These are phyloP conservation scores for Psilocybe mexicana DNA, from an alignment of 1,284 basidiomycete genomes.

Conservation along the genomic window DNA sequence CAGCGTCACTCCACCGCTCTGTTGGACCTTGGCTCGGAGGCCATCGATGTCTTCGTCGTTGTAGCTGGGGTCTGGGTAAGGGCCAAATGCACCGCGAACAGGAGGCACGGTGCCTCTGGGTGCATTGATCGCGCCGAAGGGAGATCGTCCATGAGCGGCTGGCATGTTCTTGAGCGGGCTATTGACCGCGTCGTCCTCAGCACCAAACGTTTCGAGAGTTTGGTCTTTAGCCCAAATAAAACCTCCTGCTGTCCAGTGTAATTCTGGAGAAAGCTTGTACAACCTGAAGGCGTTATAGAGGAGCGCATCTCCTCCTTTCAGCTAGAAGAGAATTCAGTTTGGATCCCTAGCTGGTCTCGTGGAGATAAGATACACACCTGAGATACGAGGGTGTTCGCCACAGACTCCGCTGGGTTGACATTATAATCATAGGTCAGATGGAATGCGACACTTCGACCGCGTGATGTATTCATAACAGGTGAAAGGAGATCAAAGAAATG, in stretches of 20 bases:
- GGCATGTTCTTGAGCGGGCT: conserved; percentile 20
- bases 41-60: conserved; percentile 47
- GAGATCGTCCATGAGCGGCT: conserved; percentile 21
- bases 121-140: conserved; percentile 21
- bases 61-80: conserved; percentile 27
- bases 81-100: conserved; percentile 48
- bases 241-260: conserved; percentile 78
- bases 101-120: conserved; percentile 27
- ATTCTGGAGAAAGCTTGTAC: conserved; percentile 70
- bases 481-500: conserved; percentile 68
- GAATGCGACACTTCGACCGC: conserved; percentile 71
- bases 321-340: conserved; percentile 36
- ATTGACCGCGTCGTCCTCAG: conserved; percentile 36
- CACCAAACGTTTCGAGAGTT: conserved; percentile 61
- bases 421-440: conserved; percentile 69
- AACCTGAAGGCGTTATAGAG: conserved; percentile 75
- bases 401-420: conserved; percentile 68
- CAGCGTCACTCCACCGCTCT: conserved; percentile 66
- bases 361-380: conserved; percentile 46
- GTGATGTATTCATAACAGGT: conserved; percentile 67
- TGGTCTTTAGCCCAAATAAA: conserved; percentile 78
- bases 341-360: background rate
- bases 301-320: conserved; percentile 75
- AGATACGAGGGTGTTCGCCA: conserved; percentile 71
- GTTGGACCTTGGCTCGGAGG: conserved; percentile 57